Evolutionary conservation across 176 grass and related monocot species (phyloP).

Genomic region (Otatea glauca): DNA sequence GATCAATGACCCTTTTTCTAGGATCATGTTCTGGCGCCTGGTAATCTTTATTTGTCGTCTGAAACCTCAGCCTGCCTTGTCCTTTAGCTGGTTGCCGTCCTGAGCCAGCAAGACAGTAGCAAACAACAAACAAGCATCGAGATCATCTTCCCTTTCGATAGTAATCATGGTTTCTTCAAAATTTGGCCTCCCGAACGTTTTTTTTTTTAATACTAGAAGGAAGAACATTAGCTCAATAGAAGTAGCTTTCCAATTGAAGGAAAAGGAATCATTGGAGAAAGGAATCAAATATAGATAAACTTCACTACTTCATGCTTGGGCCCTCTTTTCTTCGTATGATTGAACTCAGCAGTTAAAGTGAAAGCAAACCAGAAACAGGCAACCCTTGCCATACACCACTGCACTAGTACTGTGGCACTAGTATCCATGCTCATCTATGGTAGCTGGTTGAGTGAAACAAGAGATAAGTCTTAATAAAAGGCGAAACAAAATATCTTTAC

Average conservation of each 20-base stretch:
- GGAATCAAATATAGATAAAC: neutral
- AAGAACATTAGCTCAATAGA: neutral
- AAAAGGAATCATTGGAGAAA: neutral
- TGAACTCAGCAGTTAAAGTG: slow-evolving; percentile 7
- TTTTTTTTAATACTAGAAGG: neutral
- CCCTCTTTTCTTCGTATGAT: neutral
- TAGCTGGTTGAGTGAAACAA: neutral
- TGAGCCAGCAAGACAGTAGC: neutral
- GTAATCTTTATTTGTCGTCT: neutral
- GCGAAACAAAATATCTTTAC: neutral
- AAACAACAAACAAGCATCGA: neutral
- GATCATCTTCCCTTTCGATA: neutral
- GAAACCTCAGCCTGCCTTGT: neutral
- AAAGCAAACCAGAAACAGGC: neutral
- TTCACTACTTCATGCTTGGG: neutral
- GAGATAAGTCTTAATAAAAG: neutral
- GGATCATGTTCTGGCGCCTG: neutral
- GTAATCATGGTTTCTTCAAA: neutral
- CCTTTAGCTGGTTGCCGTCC: neutral
- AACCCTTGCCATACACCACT: neutral
- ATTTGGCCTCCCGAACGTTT: neutral
- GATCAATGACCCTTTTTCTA: neutral
- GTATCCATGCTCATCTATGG: no score
- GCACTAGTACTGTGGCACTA: neutral
- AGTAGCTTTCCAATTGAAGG: slow-evolving; percentile 10